phyloP scores from a whole-genome alignment of 1,139 yeast species.

The Candida freyschussii region DNA sequence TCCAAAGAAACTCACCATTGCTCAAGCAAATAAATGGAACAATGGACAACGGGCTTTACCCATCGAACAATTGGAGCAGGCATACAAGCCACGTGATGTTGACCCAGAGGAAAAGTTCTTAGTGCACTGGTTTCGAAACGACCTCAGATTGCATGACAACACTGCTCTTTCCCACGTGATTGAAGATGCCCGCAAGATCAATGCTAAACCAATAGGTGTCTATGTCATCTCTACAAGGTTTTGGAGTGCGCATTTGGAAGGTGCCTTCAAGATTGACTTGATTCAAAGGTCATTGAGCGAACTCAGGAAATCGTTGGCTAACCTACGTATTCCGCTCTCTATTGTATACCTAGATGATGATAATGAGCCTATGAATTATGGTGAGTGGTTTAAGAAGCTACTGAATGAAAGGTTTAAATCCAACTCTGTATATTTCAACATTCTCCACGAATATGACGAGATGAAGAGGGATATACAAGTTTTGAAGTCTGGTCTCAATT shows the following conservation, averaged over 20 bases:
- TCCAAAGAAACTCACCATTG: conserved; percentile 5
- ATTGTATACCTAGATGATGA: conserved; percentile 31
- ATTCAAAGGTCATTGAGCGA: conserved; percentile 32
- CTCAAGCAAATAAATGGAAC: conserved; percentile 15
- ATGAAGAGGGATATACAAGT: conserved; percentile 33
- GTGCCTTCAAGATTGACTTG: conserved; percentile 40
- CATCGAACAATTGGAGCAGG: conserved; percentile 7
- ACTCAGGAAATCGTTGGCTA: conserved; percentile 30
- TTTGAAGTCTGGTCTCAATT: conserved; percentile 25
- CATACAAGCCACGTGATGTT: conserved; percentile 1
- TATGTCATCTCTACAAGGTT: conserved; percentile 40
- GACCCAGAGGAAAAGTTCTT: conserved; percentile 18
- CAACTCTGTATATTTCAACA: conserved; percentile 37
- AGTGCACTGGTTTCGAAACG: conserved; percentile 43
- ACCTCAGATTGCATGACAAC: conserved; percentile 40
- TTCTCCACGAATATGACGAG: conserved; percentile 51
- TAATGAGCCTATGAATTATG: conserved; percentile 23
- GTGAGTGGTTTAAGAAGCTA: conserved; percentile 28
- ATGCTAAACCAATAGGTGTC: conserved; percentile 33
- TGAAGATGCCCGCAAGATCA: conserved; percentile 26
- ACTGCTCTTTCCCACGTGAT: conserved; percentile 35
- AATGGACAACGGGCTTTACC: conserved; percentile 10
- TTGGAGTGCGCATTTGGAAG: conserved; percentile 37
- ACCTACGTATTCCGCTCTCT: conserved; percentile 38
- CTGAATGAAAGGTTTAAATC: conserved; percentile 25